Evolutionary conservation across 495 filamentous ascomycete genomes (phyloP).

Genomic region (Penicillium atrosanguineum): DNA sequence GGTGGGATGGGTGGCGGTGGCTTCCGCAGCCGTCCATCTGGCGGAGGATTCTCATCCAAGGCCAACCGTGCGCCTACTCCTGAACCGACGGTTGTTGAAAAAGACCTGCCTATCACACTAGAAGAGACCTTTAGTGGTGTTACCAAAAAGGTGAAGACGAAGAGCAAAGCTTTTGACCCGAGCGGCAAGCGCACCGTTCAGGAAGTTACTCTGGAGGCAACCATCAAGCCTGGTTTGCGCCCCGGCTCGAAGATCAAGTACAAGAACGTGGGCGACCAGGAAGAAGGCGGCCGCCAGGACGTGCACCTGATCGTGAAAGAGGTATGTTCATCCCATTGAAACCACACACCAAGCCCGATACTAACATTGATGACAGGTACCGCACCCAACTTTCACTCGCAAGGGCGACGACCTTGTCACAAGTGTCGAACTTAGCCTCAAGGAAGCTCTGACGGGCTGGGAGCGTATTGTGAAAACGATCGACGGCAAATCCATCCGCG

Average conservation of each 20-base stretch:
- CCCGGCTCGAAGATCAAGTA: slow-evolving; percentile 98
- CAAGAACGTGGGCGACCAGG: slow-evolving; percentile 91
- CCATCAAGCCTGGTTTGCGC: slow-evolving; percentile 92
- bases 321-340: slow-evolving; percentile 51
- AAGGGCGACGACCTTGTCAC: slow-evolving; percentile 81
- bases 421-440: slow-evolving; percentile 78
- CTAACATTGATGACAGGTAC: slow-evolving; percentile 61
- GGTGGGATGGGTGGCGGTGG: slow-evolving; percentile 42
- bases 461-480: slow-evolving; percentile 87
- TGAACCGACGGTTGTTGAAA: slow-evolving; percentile 87
- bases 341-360: neutral
- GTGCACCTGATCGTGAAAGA: slow-evolving; percentile 91
- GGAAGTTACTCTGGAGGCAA: slow-evolving; percentile 87
- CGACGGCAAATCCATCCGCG: slow-evolving; percentile 76
- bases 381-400: slow-evolving; percentile 76
- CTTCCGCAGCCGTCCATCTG: slow-evolving; percentile 32
- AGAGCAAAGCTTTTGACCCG: slow-evolving; percentile 87
- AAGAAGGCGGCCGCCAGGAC: slow-evolving; percentile 96
- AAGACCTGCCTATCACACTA: slow-evolving; percentile 72
- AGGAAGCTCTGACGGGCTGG: slow-evolving; percentile 97
- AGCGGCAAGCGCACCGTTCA: slow-evolving; percentile 79
- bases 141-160: slow-evolving; percentile 95
- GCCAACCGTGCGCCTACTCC: slow-evolving; percentile 58
- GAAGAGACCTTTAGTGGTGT: slow-evolving; percentile 84
- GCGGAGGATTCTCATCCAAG: slow-evolving; percentile 37